Base-by-base conservation (phyloP, 2,329 filamentous ascomycete species). In the Phyllosticta capitalensis region DNA sequence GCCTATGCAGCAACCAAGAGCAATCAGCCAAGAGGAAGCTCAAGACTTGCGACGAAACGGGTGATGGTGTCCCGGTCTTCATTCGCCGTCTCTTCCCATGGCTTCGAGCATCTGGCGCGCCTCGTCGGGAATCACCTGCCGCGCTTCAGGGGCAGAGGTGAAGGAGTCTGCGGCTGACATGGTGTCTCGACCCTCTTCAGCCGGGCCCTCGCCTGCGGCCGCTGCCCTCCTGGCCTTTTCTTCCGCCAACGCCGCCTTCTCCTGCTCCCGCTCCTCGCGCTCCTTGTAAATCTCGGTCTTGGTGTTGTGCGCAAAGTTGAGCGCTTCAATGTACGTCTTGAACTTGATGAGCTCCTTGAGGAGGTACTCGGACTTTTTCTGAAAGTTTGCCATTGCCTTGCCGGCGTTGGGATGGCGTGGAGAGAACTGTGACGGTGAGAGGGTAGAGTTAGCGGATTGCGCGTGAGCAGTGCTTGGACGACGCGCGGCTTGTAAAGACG, bases 261-360 rank as follows among this genome's bases (percentile, higher is more conserved):
- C 58, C 33, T 55, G 38, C 19, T 55, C 19, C 5, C 58, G 52
- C 50, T 60, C 54, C 49, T 56, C 70, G 28, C 71, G 71, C 64
- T 71, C 68, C 5, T 69, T 68, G 65, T 90, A 88, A 50, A 96
- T 86, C 69, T 86, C 86, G 52, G 83, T 80, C 70, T 88, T 91
- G 58, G 84, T 80, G 30, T 71, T 75, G 65, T 88, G 83, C 0
- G 92, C 92, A 45, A 83, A 82, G 61, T 85, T 80, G 55, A 99
- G 76, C 33, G 85, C 86, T 71, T 97, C 94, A 65, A 96, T 92
- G 69, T 97, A 99, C 0, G 92, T 97, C 62, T 88, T 81, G 76
- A 96, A 97, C 74, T 97, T 97, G 73, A 97, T 91, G 71, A 95
- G 96, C 76, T 99, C 94, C 38, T 89, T 81, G 12, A 97, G 80